A percentile compares a stretch with the other conserved stretches of the same genome.
Evolutionary conservation across 768 basidiomycete genomes (phyloP).

Genomic region (Termitomyces sp.): DNA sequence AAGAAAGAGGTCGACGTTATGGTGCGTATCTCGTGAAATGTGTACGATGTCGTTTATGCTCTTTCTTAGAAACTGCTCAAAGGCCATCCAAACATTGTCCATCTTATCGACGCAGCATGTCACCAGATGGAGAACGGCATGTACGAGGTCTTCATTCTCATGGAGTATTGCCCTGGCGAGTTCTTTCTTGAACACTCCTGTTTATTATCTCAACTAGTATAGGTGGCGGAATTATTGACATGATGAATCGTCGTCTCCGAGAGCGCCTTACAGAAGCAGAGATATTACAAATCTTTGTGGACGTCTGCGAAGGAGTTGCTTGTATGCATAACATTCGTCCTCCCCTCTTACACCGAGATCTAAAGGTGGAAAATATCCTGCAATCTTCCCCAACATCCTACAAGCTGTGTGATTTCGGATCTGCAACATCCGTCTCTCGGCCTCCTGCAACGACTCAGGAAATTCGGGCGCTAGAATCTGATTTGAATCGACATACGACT

Average conservation of each 20-base stretch:
- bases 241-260: slow-evolving; percentile 96
- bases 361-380: slow-evolving; percentile 98
- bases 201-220: slow-evolving; percentile 13
- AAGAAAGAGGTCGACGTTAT: slow-evolving; percentile 99
- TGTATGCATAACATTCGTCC: slow-evolving; percentile 94
- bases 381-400: slow-evolving; percentile 78
- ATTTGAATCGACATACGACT: slow-evolving; percentile 92
- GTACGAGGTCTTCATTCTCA: slow-evolving; percentile 96
- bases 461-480: slow-evolving; percentile 81
- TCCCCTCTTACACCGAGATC: slow-evolving; percentile 89
- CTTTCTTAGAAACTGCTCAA: slow-evolving; percentile 71
- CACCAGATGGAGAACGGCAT: slow-evolving; percentile 75
- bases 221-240: slow-evolving; percentile 99
- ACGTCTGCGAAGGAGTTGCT: slow-evolving; percentile 95
- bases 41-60: slow-evolving; percentile 20
- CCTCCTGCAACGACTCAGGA: slow-evolving; percentile 79
- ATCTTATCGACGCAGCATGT: slow-evolving; percentile 94
- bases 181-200: slow-evolving; percentile 5
- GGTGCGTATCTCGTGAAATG: slow-evolving; percentile 44
- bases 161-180: slow-evolving; percentile 94
- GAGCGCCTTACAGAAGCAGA: slow-evolving; percentile 94
- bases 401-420: slow-evolving; percentile 98
- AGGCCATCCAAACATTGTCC: slow-evolving; percentile 92
- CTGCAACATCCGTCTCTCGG: slow-evolving; percentile 70
- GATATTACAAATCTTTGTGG: slow-evolving; percentile 96